A percentile compares a stretch with the other conserved stretches of the same genome.
Evolutionary conservation across 129 eudicot genomes (phyloP).

Genomic region (Arctium lappa): DNA sequence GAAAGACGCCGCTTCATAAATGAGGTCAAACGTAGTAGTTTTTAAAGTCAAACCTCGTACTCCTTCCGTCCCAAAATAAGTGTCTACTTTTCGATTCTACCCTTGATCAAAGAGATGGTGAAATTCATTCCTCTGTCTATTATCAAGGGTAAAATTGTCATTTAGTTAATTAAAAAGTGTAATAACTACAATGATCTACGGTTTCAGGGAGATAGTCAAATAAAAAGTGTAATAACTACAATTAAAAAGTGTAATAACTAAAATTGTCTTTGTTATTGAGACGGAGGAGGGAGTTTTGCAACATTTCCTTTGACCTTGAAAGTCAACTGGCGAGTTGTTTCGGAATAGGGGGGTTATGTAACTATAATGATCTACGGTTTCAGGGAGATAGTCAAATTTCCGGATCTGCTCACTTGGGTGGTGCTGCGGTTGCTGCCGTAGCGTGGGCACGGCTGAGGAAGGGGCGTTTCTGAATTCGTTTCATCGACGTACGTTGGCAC

Average conservation of each 20-base stretch:
- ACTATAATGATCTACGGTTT: background rate
- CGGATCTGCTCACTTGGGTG: slow-evolving; percentile 91
- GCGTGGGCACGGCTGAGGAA: slow-evolving; percentile 55
- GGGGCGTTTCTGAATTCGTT: slow-evolving; percentile 41
- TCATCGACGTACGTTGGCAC: slow-evolving; percentile 7
- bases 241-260: background rate
- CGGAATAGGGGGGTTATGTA: background rate
- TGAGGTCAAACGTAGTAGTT: background rate
- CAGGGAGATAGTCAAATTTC: slow-evolving; percentile 78
- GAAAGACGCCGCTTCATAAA: background rate
- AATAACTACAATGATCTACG: background rate
- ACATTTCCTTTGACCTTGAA: background rate
- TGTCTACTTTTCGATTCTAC: background rate
- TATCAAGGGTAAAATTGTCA: background rate
- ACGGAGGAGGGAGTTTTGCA: background rate
- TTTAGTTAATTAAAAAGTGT: background rate
- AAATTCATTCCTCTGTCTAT: background rate
- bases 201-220: no score
- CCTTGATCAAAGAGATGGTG: background rate
- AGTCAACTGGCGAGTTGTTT: background rate
- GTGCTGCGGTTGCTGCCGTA: slow-evolving; percentile 77
- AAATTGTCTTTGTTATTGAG: background rate
- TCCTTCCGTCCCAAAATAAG: background rate
- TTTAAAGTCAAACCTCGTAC: background rate
- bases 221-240: background rate